phyloP scores from a whole-genome alignment of 2,329 filamentous ascomycete species.

The Westerdykella sp. region DNA sequence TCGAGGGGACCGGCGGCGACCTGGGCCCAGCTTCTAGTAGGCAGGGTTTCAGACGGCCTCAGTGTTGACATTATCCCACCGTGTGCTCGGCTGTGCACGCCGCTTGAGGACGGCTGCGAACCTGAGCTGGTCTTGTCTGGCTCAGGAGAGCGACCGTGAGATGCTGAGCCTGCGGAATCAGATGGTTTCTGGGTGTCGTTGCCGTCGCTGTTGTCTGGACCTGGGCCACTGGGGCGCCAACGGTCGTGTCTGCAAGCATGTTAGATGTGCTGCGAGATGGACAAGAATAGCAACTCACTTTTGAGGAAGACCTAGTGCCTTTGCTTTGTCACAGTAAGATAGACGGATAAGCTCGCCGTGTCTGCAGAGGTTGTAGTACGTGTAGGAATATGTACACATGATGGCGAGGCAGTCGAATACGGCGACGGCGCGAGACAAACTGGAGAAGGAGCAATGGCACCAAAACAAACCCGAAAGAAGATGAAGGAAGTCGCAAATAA shows the following conservation, averaged over 20 bases:
- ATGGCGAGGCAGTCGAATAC: slow-evolving; percentile 7
- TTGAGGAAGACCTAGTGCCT: slow-evolving; percentile 13
- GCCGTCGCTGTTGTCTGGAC: slow-evolving; percentile 6
- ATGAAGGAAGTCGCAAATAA: neutral
- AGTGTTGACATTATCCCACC: slow-evolving; percentile 21
- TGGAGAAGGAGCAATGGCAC: slow-evolving; percentile 1
- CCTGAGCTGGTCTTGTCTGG: neutral
- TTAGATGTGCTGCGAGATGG: slow-evolving; percentile 2
- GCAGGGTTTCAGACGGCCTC: slow-evolving; percentile 10
- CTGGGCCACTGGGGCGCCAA: slow-evolving; percentile 7
- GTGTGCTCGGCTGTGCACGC: neutral
- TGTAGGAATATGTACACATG: slow-evolving; percentile 35
- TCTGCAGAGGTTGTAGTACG: slow-evolving; percentile 27
- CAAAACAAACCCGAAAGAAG: neutral
- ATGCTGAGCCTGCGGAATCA: neutral
- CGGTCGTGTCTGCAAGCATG: slow-evolving; percentile 11
- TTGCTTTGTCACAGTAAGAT: slow-evolving; percentile 29
- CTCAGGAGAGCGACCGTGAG: neutral
- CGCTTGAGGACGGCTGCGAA: neutral
- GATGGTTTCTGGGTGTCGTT: neutral
- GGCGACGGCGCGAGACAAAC: slow-evolving; percentile 1
- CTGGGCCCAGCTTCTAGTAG: slow-evolving; percentile 4
- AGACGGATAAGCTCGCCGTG: slow-evolving; percentile 27
- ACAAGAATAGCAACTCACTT: slow-evolving; percentile 9
- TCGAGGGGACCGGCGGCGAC: slow-evolving; percentile 1